A percentile compares a stretch with the other conserved stretches of the same genome.
These are phyloP conservation scores for Phellopilus nigrolimitatus DNA, from an alignment of 1,284 basidiomycete species.

Conservation along the genomic window DNA sequence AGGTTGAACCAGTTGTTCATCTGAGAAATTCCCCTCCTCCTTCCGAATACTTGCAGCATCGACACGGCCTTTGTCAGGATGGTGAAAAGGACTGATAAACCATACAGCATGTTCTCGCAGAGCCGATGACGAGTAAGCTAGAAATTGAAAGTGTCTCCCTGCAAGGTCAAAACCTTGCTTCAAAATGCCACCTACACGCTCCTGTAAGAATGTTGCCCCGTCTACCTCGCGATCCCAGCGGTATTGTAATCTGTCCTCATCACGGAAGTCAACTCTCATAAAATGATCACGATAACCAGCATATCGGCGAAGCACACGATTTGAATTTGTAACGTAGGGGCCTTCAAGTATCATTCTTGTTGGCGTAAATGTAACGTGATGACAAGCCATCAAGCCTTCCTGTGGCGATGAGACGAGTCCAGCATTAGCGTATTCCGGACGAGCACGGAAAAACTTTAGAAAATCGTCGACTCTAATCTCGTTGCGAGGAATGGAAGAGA, in stretches of 20 bases:
- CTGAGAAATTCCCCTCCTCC: conserved; percentile 59
- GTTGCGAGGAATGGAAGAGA: too few species aligned
- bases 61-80: conserved; percentile 34
- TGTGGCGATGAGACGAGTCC: conserved; percentile 21
- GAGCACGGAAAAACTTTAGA: conserved; percentile 24
- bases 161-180: conserved; percentile 65
- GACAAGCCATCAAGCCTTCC: conserved; percentile 45
- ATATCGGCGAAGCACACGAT: conserved; percentile 57
- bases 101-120: conserved; percentile 72
- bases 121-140: conserved; percentile 71
- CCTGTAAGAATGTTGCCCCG: conserved; percentile 47
- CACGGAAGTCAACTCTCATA: conserved; percentile 72
- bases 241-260: conserved; percentile 68
- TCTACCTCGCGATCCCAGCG: conserved; percentile 64
- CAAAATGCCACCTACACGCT: conserved; percentile 59
- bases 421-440: neutral
- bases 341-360: conserved; percentile 69
- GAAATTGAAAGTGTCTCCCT: conserved; percentile 63
- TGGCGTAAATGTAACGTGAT: conserved; percentile 66
- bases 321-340: conserved; percentile 64
- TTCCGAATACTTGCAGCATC: conserved; percentile 53
- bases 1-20: conserved; percentile 52
- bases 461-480: too few species aligned
- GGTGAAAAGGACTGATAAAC: conserved; percentile 59
- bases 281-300: conserved; percentile 57